A percentile compares a stretch with the other conserved stretches of the same genome.
Conservation (phyloP, 1,139 yeast genomes). For the Sugiyamaella xylanicola region DNA sequence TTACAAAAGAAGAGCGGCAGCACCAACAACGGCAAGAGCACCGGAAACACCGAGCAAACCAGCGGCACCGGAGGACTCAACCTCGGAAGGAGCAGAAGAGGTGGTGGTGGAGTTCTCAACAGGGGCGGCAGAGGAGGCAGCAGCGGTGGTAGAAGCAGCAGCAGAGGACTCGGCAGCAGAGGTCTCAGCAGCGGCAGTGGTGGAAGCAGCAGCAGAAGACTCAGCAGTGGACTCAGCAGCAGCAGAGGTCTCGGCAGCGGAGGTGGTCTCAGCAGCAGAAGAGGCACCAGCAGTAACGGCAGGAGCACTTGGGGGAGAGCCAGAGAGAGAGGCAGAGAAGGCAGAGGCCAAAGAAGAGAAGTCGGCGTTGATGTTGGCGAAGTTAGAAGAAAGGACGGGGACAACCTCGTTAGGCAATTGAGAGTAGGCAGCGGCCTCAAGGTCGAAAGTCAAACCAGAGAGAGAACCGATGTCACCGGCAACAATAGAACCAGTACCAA, state of each 20-base stretch:
- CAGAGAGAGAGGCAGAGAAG: constrained; percentile 19
- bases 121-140: constrained; percentile 22
- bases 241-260: constrained; percentile 20
- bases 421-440: constrained; percentile 24
- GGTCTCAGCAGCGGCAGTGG: constrained; percentile 18
- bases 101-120: constrained; percentile 13
- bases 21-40: constrained; percentile 25
- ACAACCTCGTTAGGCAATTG: constrained; percentile 21
- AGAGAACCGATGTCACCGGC: constrained; percentile 25
- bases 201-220: constrained; percentile 18
- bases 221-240: constrained; percentile 19
- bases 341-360: constrained; percentile 20
- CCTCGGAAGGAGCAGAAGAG: constrained; percentile 20
- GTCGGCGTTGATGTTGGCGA: constrained; percentile 24
- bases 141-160: constrained; percentile 17
- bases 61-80: constrained; percentile 21
- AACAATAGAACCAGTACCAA: constrained; percentile 31
- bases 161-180: constrained; percentile 17
- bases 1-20: constrained; percentile 24
- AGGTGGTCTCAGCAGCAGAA: constrained; percentile 19
- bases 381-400: constrained; percentile 19
- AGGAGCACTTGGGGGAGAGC: constrained; percentile 21
- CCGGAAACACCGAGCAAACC: constrained; percentile 21
- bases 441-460: constrained; percentile 21
- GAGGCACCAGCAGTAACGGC: constrained; percentile 19